These are phyloP conservation scores for Naganishia friedmannii DNA, from an alignment of 768 basidiomycete species.

Conservation along the genomic window DNA sequence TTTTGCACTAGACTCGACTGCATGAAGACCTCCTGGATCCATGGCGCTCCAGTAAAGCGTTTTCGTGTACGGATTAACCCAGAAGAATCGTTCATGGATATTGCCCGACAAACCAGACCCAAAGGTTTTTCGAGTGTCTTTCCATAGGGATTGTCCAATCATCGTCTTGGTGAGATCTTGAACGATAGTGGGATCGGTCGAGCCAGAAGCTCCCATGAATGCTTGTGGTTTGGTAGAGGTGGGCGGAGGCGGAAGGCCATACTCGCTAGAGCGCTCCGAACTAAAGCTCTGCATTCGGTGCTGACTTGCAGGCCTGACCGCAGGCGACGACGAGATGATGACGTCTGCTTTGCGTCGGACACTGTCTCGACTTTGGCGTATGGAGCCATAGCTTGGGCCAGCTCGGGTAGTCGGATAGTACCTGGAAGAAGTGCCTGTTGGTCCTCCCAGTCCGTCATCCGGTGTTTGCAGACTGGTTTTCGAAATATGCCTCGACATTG, in stretches of 20 bases:
- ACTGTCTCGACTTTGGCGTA: slow-evolving; percentile 51
- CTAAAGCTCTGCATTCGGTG: slow-evolving; percentile 28
- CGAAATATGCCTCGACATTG: slow-evolving; percentile 61
- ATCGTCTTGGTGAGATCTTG: slow-evolving; percentile 99
- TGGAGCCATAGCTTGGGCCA: not conserved
- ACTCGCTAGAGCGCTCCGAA: slow-evolving; percentile 38
- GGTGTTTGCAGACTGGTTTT: slow-evolving; percentile 80
- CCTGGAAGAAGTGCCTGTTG: slow-evolving; percentile 54
- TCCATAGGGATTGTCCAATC: slow-evolving; percentile 98
- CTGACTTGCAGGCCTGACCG: slow-evolving; percentile 12
- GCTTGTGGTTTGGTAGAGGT: not conserved
- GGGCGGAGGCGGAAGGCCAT: slow-evolving; percentile 26
- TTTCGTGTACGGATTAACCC: slow-evolving; percentile 99
- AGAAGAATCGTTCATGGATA: slow-evolving; percentile 93
- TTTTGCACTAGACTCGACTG: slow-evolving; percentile 90
- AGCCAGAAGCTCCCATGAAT: slow-evolving; percentile 49
- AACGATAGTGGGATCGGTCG: slow-evolving; percentile 85
- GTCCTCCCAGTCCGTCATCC: slow-evolving; percentile 42
- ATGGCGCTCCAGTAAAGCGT: slow-evolving; percentile 94
- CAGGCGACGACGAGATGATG: slow-evolving; percentile 16
- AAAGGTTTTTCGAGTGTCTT: slow-evolving; percentile 85
- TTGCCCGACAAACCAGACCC: slow-evolving; percentile 87
- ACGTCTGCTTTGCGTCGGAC: slow-evolving; percentile 48
- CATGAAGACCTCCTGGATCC: slow-evolving; percentile 84
- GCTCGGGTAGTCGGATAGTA: slow-evolving; percentile 23